Evolutionary conservation across 2,329 filamentous ascomycete species (phyloP).

Genomic region (Beauveria medogensis): DNA sequence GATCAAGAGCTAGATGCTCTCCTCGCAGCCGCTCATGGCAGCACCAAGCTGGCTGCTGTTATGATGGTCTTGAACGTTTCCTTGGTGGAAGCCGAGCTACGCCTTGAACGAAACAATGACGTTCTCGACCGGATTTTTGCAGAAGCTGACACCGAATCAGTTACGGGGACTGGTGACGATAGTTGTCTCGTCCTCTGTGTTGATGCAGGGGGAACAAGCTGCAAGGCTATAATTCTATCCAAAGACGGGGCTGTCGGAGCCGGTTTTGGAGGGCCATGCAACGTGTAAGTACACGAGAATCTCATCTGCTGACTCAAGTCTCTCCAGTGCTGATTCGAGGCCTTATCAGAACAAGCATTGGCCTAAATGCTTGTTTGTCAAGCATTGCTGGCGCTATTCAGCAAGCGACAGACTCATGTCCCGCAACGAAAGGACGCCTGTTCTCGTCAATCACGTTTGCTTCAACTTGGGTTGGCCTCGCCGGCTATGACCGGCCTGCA

Average conservation of each 20-base stretch:
- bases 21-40: conserved; percentile 13
- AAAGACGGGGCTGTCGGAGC: conserved; percentile 17
- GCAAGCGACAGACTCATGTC: conserved; percentile 17
- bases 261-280: conserved; percentile 29
- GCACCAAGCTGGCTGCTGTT: conserved; percentile 10
- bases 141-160: background rate
- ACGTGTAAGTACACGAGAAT: conserved; percentile 24
- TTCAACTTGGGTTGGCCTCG: conserved; percentile 31
- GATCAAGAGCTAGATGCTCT: conserved; percentile 16
- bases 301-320: background rate
- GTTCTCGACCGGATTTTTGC: conserved; percentile 15
- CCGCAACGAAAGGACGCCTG: conserved; percentile 8
- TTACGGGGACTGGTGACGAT: background rate
- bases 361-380: conserved; percentile 20
- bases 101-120: conserved; percentile 13
- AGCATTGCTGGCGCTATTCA: conserved; percentile 21
- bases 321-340: background rate
- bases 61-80: conserved; percentile 2
- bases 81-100: conserved; percentile 16
- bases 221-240: conserved; percentile 28
- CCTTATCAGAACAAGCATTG: conserved; percentile 17
- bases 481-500: conserved; percentile 30
- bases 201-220: conserved; percentile 35
- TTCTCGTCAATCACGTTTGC: conserved; percentile 16
- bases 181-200: conserved; percentile 25